Conservation (phyloP, 75 land plant genomes). For the Sequoiadendron giganteum region DNA sequence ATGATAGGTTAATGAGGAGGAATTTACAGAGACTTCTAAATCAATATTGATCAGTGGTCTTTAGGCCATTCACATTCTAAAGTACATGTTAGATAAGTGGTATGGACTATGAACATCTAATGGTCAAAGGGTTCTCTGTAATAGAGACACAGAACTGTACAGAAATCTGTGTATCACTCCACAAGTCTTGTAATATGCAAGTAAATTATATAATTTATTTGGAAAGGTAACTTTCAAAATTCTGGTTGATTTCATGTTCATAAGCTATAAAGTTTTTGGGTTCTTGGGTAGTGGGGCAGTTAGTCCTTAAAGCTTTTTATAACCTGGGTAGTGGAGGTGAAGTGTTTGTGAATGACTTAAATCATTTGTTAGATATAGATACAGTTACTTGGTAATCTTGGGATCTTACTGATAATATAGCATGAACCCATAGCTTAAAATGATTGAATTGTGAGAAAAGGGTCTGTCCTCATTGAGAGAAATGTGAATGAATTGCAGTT, state of each 20-base stretch:
- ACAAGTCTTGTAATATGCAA: neutral
- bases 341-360: neutral
- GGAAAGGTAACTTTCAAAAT: neutral
- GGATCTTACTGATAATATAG: neutral
- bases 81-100: neutral
- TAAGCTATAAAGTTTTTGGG: neutral
- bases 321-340: neutral
- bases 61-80: neutral
- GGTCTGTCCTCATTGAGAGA: neutral
- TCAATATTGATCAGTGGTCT: neutral
- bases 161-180: neutral
- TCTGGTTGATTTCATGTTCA: neutral
- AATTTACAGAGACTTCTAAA: neutral
- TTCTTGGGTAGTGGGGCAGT: neutral
- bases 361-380: neutral
- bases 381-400: neutral
- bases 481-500: neutral
- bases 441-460: neutral
- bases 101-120: neutral
- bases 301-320: neutral
- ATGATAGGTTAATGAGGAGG: neutral
- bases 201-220: neutral
- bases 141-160: neutral
- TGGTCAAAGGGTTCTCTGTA: neutral
- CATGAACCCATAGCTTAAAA: neutral